Evolutionary conservation across 2,329 filamentous ascomycete species (phyloP), one percentile per base, ranked within the genome.

Genomic region (Thelonectria blattea): DNA sequence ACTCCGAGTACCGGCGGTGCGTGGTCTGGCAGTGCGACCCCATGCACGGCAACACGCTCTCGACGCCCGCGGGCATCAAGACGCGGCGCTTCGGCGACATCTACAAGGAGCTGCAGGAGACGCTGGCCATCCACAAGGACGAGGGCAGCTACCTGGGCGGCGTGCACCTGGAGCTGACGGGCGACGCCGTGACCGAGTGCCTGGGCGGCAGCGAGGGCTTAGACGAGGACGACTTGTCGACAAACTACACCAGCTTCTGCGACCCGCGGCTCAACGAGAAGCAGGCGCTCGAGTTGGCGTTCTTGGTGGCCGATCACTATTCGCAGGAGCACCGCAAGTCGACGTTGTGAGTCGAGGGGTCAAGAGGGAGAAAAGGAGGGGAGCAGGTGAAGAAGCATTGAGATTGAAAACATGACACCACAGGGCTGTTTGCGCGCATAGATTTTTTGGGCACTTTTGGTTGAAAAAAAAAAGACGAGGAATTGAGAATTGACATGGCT

Each of bases 1-100:
- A 83, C 69, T 93, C 91, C 58, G 92, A 88, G 76, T 88, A 87
- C 76, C 75, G 76, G 48, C 76, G 81, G 52, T 79, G 77, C 20
- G 92, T 96, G 4, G 92, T 97, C 69, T 98, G 94, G 94, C 95
- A 98, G 79, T 98, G 94, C 79, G 95, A 99, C 78, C 95, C 95
- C 20, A 99, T 99, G 95, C 95, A 99, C 78, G 95, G 95, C 64
- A 90, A 90, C 78, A 90, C 87, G 39, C 79, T 83, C 45, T 84
- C 85, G 18, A 94, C 91, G 0, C 84, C 86, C 0, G 80, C 85
- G 0, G 93, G 93, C 24, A 87, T 97, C 79, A 99, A 99, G 82
- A 99, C 95, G 2, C 87, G 95, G 15, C 89, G 91, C 56, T 99
- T 99, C 82, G 86, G 86, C 64, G 91, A 95, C 74, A 97, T 99